Conservation (phyloP, 2,329 filamentous ascomycete genomes). For the Neoascochyta sp. region DNA sequence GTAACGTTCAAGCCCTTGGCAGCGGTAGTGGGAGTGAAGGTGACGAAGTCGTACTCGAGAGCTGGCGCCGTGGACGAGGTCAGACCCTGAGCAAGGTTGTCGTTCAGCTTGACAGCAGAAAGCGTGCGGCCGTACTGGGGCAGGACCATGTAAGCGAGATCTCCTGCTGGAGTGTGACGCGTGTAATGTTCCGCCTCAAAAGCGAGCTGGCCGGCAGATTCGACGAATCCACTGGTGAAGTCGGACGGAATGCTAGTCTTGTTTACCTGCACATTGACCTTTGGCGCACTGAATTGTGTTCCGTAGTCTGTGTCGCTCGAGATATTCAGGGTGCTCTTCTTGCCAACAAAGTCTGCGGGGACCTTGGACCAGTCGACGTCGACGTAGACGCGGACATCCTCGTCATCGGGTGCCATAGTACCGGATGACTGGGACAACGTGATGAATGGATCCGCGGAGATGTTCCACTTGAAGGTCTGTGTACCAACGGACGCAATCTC, state of each 20-base stretch:
- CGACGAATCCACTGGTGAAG: slow-evolving; percentile 37
- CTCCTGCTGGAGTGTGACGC: slow-evolving; percentile 21
- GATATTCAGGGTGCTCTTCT: slow-evolving; percentile 34
- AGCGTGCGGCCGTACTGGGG: slow-evolving; percentile 38
- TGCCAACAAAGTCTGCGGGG: slow-evolving; percentile 20
- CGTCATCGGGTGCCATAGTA: slow-evolving; percentile 26
- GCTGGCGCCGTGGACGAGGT: slow-evolving; percentile 24
- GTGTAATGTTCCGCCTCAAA: slow-evolving; percentile 41
- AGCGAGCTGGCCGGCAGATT: slow-evolving; percentile 31
- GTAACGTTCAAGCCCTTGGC: slow-evolving; percentile 38
- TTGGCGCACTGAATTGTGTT: slow-evolving; percentile 31
- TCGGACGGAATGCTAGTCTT: slow-evolving; percentile 31
- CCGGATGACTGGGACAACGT: slow-evolving; percentile 32
- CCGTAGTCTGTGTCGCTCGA: slow-evolving; percentile 37
- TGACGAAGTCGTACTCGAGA: slow-evolving; percentile 39
- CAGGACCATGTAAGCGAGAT: slow-evolving; percentile 28
- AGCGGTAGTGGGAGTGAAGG: slow-evolving; percentile 31
- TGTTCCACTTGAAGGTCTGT: slow-evolving; percentile 33
- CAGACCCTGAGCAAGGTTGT: slow-evolving; percentile 25
- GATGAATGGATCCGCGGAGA: slow-evolving; percentile 37
- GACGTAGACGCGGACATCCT: slow-evolving; percentile 37
- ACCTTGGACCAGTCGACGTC: slow-evolving; percentile 36
- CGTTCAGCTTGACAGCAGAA: slow-evolving; percentile 33
- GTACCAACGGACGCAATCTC: slow-evolving; percentile 38
- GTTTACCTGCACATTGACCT: slow-evolving; percentile 33